Base-by-base conservation (phyloP, 192 early-diverging fungal genomes). In the Ambispora gerdemannii region DNA sequence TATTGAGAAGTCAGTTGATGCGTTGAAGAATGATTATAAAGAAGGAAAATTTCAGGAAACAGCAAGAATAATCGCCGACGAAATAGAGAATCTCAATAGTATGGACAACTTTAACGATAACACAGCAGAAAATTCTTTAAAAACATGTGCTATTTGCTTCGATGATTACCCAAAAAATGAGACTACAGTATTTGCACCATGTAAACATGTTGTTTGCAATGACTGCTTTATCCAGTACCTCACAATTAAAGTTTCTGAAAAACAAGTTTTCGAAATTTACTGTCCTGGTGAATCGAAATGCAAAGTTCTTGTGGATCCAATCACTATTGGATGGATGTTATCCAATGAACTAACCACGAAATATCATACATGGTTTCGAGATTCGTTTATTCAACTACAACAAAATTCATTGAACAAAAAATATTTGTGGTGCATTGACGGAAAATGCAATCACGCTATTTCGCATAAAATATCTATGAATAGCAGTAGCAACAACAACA, bases 201-300 rank as follows among this genome's bases (percentile, higher is more conserved):
- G 67, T 52, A 4, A 53, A 35, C 67, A 69, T 30, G 22, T 59
- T 69, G 28, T 51, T 17, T 69, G 67, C 11, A 55, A 55, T 36
- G 67, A 53, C 20, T 69, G 67, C 36, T 27, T 69, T 22, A 69
- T 51, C 31, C 67, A 69, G 17, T 69, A 53, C 36, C 50, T 69
- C 25, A 47, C 67, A 24, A 56, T 69, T 32, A 69, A 69, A 17
- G 53, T 69, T n/a, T 55, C 43, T 25, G 67, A 69, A 51, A 69
- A 53, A 32, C 50, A 52, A 53, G 28, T 69, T 6, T 69, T 51
- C 32, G 25, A 13, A 13, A 69, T 69, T 19, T 6, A 15, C 8
- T 69, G 67, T 22, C 67, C 67, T 3, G 67, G 43, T 22, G 67
- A 27, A 25, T 8, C 43, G 6, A 69, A 69, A 28, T 69, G 67